A percentile compares a stretch with the other conserved stretches of the same genome.
phyloP scores from a whole-genome alignment of 306 rosid species.

The Malus asiatica region DNA sequence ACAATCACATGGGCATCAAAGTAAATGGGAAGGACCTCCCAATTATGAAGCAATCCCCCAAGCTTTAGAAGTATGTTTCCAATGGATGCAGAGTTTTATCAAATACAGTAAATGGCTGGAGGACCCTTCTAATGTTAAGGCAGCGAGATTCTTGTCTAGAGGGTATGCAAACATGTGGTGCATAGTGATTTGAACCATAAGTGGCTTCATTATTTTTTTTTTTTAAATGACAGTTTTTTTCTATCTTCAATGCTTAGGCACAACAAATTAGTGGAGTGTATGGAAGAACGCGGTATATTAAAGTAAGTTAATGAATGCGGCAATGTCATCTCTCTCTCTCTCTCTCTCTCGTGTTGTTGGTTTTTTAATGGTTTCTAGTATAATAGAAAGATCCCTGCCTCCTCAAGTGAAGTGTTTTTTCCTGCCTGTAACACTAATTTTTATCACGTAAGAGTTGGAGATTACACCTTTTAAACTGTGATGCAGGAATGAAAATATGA shows the following conservation, averaged over 20 bases:
- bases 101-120: conserved; percentile 90
- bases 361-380: neutral
- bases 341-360: neutral
- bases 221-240: neutral
- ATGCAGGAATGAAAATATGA: conserved; percentile 59
- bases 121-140: conserved; percentile 85
- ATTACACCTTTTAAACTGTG: conserved; percentile 17
- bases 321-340: neutral
- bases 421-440: neutral
- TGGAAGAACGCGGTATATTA: conserved; percentile 63
- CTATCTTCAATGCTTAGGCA: conserved; percentile 48
- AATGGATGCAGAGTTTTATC: conserved; percentile 93
- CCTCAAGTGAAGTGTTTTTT: neutral
- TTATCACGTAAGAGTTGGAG: neutral
- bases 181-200: conserved; percentile 17
- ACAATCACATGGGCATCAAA: conserved; percentile 54
- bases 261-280: conserved; percentile 64
- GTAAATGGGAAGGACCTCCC: conserved; percentile 69
- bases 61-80: conserved; percentile 75
- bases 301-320: conserved; percentile 50
- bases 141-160: conserved; percentile 75
- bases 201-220: conserved; percentile 4
- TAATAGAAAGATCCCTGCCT: neutral
- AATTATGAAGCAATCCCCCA: conserved; percentile 68
- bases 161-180: conserved; percentile 59